These are phyloP conservation scores for Cercophora samala DNA, from an alignment of 495 filamentous ascomycete species.

Conservation along the genomic window DNA sequence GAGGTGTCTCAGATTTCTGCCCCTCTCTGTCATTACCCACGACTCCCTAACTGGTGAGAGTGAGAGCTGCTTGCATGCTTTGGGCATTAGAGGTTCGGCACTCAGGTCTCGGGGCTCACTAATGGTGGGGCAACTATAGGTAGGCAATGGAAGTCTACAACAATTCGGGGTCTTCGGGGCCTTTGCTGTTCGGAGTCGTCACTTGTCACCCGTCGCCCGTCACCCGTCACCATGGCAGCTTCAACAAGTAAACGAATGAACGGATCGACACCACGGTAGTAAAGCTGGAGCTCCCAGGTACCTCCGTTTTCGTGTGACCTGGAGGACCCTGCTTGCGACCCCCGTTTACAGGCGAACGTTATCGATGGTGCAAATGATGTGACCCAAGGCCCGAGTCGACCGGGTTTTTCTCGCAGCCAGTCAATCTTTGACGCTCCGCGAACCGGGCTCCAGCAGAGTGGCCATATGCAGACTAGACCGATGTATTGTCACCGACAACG, in stretches of 20 bases:
- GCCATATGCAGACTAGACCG: slow-evolving; percentile 1
- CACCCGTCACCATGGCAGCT: neutral
- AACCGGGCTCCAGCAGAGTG: slow-evolving; percentile 19
- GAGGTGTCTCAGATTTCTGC: neutral
- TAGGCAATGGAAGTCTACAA: neutral
- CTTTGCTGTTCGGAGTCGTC: slow-evolving; percentile 1
- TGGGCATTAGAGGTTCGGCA: neutral
- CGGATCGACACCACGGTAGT: neutral
- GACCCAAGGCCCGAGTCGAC: slow-evolving; percentile 17
- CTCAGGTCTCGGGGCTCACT: slow-evolving; percentile 4
- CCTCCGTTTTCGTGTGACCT: neutral
- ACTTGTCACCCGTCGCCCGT: too few species aligned
- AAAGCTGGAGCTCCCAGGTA: slow-evolving; percentile 1
- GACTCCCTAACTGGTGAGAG: too few species aligned
- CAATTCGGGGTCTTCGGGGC: slow-evolving; percentile 14
- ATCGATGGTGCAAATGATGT: slow-evolving; percentile 25
- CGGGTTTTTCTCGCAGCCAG: slow-evolving; percentile 19
- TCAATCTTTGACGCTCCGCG: slow-evolving; percentile 12
- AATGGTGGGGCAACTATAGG: slow-evolving; percentile 8
- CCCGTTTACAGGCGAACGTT: slow-evolving; percentile 11
- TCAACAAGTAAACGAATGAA: neutral
- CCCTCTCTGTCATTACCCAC: too few species aligned
- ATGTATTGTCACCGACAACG: slow-evolving; percentile 12
- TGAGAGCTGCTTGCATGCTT: too few species aligned
- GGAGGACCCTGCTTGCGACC: slow-evolving; percentile 14